Conservation (phyloP, 441 rosid species). For the Erodium texanum region DNA sequence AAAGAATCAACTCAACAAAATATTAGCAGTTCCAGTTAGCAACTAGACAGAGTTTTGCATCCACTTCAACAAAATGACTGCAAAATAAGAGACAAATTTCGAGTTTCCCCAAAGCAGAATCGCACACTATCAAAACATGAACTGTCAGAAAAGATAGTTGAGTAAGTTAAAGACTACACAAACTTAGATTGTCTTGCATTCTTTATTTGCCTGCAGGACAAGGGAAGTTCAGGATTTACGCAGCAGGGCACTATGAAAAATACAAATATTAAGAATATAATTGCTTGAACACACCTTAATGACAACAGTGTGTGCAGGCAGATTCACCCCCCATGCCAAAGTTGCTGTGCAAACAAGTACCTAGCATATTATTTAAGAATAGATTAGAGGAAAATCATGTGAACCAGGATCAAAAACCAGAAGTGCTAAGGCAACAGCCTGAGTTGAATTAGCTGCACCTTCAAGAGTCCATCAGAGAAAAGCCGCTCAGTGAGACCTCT, state of each 20-base stretch:
- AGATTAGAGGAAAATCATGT: not conserved
- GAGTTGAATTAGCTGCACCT: slow-evolving; percentile 36
- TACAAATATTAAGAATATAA: not conserved
- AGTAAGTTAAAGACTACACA: not conserved
- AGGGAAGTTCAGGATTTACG: slow-evolving; percentile 11
- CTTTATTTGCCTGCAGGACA: not conserved
- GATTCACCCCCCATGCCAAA: slow-evolving; percentile 98
- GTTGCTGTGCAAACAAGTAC: slow-evolving; percentile 99
- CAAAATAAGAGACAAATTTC: not conserved
- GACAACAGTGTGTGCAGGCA: slow-evolving; percentile 97
- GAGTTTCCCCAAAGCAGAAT: not conserved
- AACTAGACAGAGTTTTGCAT: not conserved
- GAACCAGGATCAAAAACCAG: not conserved
- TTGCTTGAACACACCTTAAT: slow-evolving; percentile 60
- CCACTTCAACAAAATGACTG: not conserved
- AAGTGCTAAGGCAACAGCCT: slow-evolving; percentile 17
- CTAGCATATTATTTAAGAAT: slow-evolving; percentile 30
- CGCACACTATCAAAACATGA: not conserved
- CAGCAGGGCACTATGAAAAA: not conserved
- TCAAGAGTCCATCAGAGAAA: slow-evolving; percentile 86
- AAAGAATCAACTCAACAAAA: not conserved
- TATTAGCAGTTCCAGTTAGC: not conserved
- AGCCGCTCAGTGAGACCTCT: slow-evolving; percentile 91
- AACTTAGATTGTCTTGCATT: not conserved
- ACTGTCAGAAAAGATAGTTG: not conserved